Conservation (phyloP, 352 stramenopile species). For the Pythium phragmiticola region DNA sequence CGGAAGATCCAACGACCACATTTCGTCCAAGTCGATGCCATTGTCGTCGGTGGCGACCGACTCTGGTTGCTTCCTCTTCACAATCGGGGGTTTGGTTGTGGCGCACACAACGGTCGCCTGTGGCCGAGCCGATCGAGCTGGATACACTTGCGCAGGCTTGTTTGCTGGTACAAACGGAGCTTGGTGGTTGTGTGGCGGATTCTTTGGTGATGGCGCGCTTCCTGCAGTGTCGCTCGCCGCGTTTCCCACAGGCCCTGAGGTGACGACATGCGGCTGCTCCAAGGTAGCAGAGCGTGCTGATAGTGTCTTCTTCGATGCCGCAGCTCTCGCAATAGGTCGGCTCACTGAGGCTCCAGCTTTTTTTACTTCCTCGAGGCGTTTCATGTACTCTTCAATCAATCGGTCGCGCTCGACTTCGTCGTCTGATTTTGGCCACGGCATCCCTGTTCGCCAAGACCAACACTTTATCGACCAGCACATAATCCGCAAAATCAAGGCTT, state of each 20-base stretch:
- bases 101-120: neutral
- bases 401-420: slow-evolving; percentile 17
- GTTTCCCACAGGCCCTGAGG: neutral
- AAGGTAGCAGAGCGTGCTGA: neutral
- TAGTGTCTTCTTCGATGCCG: neutral
- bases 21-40: neutral
- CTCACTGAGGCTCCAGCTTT: neutral
- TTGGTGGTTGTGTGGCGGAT: no score
- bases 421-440: slow-evolving; percentile 19
- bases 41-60: neutral
- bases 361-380: slow-evolving; percentile 1
- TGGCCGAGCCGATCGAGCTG: neutral
- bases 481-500: neutral
- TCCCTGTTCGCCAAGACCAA: slow-evolving; percentile 4
- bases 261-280: neutral
- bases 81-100: neutral
- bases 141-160: neutral
- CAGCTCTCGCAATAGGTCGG: neutral
- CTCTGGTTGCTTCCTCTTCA: neutral
- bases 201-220: neutral
- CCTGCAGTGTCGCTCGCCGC: neutral
- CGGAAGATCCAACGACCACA: neutral
- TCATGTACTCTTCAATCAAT: slow-evolving; percentile 5
- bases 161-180: neutral
- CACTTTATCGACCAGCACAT: neutral